Base-by-base conservation (phyloP, 2,329 filamentous ascomycete species). In the Colletotrichum tofieldiae region DNA sequence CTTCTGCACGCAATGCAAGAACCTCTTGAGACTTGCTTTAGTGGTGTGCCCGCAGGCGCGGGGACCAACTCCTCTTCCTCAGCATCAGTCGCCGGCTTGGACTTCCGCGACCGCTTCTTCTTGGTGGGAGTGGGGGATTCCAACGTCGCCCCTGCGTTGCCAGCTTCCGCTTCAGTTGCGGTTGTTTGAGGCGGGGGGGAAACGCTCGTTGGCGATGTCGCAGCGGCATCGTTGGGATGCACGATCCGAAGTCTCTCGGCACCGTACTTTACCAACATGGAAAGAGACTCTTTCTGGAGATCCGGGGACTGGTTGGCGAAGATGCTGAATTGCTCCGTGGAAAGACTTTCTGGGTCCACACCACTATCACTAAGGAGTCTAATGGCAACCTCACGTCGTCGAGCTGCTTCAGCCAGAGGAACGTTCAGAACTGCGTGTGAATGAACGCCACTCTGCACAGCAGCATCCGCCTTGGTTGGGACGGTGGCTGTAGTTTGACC, bases 291-390 rank as follows among this genome's bases (percentile, higher is more conserved):
- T 64, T 82, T 80, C 74, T 91, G 89, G 7, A 90, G 78, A 3
- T 86, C 83, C 0, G 88, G 88, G 0, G 88, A 85, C 78, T 91
- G 89, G 66, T 91, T 91, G 11, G 88, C 83, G 74, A 91, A 89
- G 20, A 90, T 91, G 74, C 82, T 86, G 72, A 91, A 89, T 75
- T 91, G 89, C 56, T 90, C 88, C 5, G 79, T 73, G 0, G 86
- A 88, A 12, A 91, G 80, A 0, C 87, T 86, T 2, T 81, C 79
- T 1, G 87, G 88, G 47, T 89, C 84, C n/a, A 91, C 84, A 5
- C 82, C 83, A n/a, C 80, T 84, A 1, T 83, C 82, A 2, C 58
- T 79, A 6, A 91, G 82, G 39, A 90, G 81, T 32, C 81, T 80
- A n/a, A 83, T 82, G 8, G 89, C 88, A 9, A 82, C 81, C 12